These are phyloP conservation scores for Gentiana straminea DNA, from an alignment of 257 asterid species.

Conservation along the genomic window DNA sequence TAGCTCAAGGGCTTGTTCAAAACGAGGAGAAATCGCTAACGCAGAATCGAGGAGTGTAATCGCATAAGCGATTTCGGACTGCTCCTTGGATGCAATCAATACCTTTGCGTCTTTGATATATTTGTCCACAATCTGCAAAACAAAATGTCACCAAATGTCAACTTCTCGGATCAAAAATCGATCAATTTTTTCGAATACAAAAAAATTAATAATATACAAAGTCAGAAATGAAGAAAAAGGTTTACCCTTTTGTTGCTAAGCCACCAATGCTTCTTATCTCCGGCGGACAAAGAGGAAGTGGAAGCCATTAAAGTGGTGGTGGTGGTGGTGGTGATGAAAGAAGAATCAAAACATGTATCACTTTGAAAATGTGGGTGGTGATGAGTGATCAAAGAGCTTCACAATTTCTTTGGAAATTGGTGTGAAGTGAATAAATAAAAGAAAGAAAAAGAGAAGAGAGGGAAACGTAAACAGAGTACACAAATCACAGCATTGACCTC, in stretches of 20 bases:
- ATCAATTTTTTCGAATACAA: too few relatives aligned
- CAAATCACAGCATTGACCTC: not conserved
- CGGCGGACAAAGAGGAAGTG: slow-evolving; percentile 29
- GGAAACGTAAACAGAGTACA: too few relatives aligned
- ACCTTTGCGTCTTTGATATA: slow-evolving; percentile 68
- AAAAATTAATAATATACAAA: not conserved
- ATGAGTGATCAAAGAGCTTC: not conserved
- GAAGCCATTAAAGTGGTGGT: slow-evolving; percentile 51
- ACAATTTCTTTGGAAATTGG: not conserved
- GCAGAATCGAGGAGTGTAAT: slow-evolving; percentile 70
- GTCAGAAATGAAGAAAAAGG: slow-evolving; percentile 7
- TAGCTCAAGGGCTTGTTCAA: slow-evolving; percentile 68
- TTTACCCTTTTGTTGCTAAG: slow-evolving; percentile 66
- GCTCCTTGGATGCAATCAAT: slow-evolving; percentile 63
- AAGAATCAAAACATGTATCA: too few relatives aligned
- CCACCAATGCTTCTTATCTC: slow-evolving; percentile 93
- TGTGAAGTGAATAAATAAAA: slow-evolving; percentile 5
- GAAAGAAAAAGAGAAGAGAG: slow-evolving; percentile 3
- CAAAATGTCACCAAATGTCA: not conserved
- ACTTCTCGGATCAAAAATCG: too few relatives aligned
- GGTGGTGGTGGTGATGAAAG: not conserved
- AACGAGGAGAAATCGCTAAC: slow-evolving; percentile 56
- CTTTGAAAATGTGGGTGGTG: slow-evolving; percentile 6
- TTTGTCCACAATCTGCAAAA: slow-evolving; percentile 66
- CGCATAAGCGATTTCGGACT: slow-evolving; percentile 49